Evolutionary conservation across 495 filamentous ascomycete species (phyloP).

Genomic region (Neurospora sp.): DNA sequence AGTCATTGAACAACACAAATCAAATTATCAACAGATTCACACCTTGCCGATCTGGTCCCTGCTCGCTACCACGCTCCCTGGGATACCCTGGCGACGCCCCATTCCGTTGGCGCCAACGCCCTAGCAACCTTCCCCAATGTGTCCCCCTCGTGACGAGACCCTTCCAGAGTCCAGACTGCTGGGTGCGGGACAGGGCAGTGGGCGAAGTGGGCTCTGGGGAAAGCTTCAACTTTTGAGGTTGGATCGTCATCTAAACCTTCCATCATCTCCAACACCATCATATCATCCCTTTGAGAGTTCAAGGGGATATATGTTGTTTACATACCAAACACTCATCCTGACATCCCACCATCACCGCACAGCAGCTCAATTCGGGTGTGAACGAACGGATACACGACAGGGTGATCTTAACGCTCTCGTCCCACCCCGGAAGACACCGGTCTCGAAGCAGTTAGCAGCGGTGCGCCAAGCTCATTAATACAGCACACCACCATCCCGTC

Average conservation of each 20-base stretch:
- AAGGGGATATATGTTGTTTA: neutral
- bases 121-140: neutral
- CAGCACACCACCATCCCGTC: neutral
- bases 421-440: neutral
- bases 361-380: neutral
- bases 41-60: neutral
- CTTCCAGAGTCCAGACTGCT: neutral
- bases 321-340: neutral
- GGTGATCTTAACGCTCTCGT: neutral
- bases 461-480: neutral
- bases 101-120: neutral
- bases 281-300: neutral
- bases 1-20: neutral
- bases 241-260: neutral
- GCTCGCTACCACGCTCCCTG: neutral
- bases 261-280: neutral
- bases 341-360: neutral
- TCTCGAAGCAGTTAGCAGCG: neutral
- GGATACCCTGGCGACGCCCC: neutral
- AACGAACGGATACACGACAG: neutral
- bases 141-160: neutral
- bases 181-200: neutral
- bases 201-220: neutral
- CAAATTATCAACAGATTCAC: neutral
- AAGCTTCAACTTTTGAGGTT: neutral